These are phyloP conservation scores for Amanita brunnescens DNA, from an alignment of 768 basidiomycete genomes.

Conservation along the genomic window DNA sequence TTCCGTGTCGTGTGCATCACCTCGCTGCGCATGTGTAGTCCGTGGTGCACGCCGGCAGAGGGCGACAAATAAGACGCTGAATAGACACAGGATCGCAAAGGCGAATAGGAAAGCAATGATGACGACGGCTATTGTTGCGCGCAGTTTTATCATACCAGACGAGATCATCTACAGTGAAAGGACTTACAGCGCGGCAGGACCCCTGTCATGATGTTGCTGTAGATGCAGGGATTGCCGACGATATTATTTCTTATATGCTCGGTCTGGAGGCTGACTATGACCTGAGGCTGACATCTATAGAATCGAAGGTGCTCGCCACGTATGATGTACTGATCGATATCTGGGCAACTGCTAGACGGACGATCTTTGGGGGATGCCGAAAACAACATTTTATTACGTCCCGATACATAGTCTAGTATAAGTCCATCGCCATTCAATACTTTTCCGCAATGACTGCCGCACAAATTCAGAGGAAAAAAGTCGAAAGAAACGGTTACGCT, in stretches of 20 bases:
- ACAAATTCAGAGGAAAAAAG: background rate
- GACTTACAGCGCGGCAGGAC: background rate
- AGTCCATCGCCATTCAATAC: background rate
- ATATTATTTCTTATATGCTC: background rate
- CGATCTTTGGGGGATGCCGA: no score
- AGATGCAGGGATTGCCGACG: background rate
- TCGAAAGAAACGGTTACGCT: conserved; percentile 22
- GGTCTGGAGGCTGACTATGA: background rate
- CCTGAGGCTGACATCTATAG: background rate
- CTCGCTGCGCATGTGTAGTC: background rate
- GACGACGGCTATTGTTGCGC: conserved; percentile 5
- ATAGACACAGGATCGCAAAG: conserved; percentile 3
- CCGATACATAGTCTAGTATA: background rate
- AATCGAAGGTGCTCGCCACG: background rate
- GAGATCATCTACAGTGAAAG: background rate
- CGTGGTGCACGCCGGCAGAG: background rate
- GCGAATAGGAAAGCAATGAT: conserved; percentile 6
- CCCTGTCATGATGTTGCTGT: background rate
- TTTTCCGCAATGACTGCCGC: conserved; percentile 7
- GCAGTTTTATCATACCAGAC: background rate
- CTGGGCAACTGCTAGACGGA: no score
- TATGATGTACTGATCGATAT: no score
- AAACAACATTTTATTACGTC: background rate
- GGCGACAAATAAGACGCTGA: conserved; percentile 5
- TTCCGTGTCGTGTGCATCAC: background rate